Conservation (phyloP, 1,284 basidiomycete genomes). For the Omphalotus olearius region DNA sequence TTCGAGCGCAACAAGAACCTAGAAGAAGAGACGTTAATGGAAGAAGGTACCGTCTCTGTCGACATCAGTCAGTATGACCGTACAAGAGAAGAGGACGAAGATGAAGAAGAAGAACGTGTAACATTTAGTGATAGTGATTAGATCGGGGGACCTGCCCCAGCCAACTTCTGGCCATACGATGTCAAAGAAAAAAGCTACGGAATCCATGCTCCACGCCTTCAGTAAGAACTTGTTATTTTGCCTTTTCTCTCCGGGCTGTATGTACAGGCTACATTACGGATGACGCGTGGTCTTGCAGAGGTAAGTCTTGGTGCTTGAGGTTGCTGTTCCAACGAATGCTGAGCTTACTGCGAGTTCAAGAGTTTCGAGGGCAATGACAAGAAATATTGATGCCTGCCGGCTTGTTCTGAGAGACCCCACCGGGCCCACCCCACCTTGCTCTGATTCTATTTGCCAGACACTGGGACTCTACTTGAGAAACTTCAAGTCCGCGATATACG, state of each 20-base stretch:
- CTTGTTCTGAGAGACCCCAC: no score
- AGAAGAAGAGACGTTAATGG: constrained; percentile 73
- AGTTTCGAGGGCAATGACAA: no score
- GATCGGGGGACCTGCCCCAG: constrained; percentile 8
- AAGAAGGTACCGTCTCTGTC: constrained; percentile 83
- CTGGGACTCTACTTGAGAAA: no score
- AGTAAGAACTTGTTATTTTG: background rate
- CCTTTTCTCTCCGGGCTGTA: background rate
- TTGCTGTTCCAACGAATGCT: no score
- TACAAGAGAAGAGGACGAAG: constrained; percentile 42
- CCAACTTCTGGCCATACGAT: background rate
- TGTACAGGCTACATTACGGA: no score
- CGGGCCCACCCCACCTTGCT: no score
- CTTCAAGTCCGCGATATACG: no score
- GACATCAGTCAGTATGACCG: constrained; percentile 87
- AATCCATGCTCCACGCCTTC: background rate
- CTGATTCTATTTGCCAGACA: no score
- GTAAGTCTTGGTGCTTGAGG: no score
- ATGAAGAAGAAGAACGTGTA: constrained; percentile 56
- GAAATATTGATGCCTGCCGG: no score
- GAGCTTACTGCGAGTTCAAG: no score
- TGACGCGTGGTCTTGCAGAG: no score
- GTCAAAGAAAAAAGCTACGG: background rate
- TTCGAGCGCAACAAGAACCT: constrained; percentile 80
- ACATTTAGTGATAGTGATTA: constrained; percentile 84